Percentiles rank a stretch among this genome's conserved stretches.
phyloP scores from a whole-genome alignment of 2,329 filamentous ascomycete genomes.

The Colletotrichum tofieldiae region DNA sequence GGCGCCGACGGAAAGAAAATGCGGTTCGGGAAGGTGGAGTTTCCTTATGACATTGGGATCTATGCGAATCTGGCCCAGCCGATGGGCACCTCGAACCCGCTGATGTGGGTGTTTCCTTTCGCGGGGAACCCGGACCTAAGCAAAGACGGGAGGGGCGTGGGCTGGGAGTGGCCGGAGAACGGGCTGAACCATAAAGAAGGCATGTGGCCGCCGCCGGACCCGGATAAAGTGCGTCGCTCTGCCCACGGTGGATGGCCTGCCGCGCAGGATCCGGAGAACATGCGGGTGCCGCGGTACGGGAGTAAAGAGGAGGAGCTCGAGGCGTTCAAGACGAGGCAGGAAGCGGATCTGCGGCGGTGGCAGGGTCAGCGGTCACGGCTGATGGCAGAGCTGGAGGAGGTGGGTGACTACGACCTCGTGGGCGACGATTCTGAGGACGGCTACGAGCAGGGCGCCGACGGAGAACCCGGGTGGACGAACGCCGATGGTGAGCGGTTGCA shows the following conservation, averaged over 20 bases:
- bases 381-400: conserved; percentile 67
- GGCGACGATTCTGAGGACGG: conserved; percentile 72
- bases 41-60: conserved; percentile 86
- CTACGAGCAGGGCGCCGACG: conserved; percentile 65
- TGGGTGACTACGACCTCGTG: conserved; percentile 64
- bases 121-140: conserved; percentile 65
- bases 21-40: conserved; percentile 77
- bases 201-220: conserved; percentile 76
- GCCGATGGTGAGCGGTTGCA: conserved; percentile 80
- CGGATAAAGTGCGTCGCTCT: conserved; percentile 69
- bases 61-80: conserved; percentile 81
- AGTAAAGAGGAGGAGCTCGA: conserved; percentile 62
- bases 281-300: conserved; percentile 52
- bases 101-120: conserved; percentile 81
- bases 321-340: conserved; percentile 67
- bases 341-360: conserved; percentile 60
- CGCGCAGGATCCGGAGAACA: conserved; percentile 52
- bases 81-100: conserved; percentile 78
- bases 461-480: conserved; percentile 76
- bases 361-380: conserved; percentile 54
- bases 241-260: conserved; percentile 56
- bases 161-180: conserved; percentile 81
- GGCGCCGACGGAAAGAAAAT: conserved; percentile 60
- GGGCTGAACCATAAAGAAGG: conserved; percentile 78
- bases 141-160: conserved; percentile 56